Evolutionary conservation across 2,329 filamentous ascomycete genomes (phyloP), one percentile per base, ranked within the genome.

Genomic region (Verticillium isaacii): DNA sequence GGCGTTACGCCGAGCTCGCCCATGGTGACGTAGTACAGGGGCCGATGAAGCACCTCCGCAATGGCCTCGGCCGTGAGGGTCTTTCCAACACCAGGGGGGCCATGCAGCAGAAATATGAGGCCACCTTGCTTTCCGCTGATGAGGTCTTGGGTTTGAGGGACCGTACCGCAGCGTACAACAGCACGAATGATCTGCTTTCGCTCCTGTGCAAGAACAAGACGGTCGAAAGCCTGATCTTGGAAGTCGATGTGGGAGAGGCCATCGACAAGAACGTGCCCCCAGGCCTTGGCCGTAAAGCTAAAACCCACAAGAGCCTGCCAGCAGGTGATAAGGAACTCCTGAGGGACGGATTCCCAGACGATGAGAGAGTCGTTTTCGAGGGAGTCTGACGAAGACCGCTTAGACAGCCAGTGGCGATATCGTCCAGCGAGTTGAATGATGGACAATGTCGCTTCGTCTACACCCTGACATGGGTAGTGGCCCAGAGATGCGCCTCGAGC

Each of bases 1-100:
- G 72, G 62, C 0, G 65, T 64, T 0, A 66, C 66, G 0, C 70
- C 71, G 2, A 73, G 57, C 23, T 73, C 71, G 6, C 68, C 67
- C 7, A 63, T 69, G 1, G 67, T 72, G 29, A 73, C 67, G 0
- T 61, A 58, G n/a, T 59, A 63, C 1, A 64, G 36, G 3, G 62
- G 58, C 39, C 64, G 64, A 11, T 61, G 56, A 58, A 59, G 56
- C 6, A 39, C 57, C 3, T 60, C 32, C 1, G 62, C 62, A 0
- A 62, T 62, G 3, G 56, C 57, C 36, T 61, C 59, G 0, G 61
- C 61, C 3, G 61, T 63, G 5, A 59, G 34, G 7, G 61, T 63
- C 61, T 63, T 63, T 1, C 61, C 61, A 7, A 59, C 55, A 1
- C 61, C 61, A 1, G 61, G 61, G 7, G 41, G 34, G 5, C 61